phyloP scores from a whole-genome alignment of 2,329 filamentous ascomycete genomes.

The Aspergillus sp. region DNA sequence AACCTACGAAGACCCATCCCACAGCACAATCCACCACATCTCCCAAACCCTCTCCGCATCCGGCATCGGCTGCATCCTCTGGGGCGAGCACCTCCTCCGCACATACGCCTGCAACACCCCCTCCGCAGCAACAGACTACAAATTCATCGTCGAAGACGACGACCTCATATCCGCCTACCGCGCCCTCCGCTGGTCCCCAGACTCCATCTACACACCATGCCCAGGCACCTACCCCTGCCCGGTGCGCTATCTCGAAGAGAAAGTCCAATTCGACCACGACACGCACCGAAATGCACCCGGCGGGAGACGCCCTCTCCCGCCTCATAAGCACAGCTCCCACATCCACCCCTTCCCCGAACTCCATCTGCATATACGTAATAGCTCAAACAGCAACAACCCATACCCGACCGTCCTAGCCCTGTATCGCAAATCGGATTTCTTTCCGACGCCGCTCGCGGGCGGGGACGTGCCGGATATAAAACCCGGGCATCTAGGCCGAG shows the following conservation, averaged over 20 bases:
- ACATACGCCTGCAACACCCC: not conserved
- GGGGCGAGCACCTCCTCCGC: not conserved
- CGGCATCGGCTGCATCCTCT: not conserved
- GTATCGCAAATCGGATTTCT: not conserved
- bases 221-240: too few species aligned
- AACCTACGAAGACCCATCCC: not conserved
- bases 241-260: not conserved
- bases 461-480: not conserved
- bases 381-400: not conserved
- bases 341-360: not conserved
- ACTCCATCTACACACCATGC: not conserved
- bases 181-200: not conserved
- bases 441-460: not conserved
- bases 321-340: not conserved
- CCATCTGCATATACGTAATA: not conserved
- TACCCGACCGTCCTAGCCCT: not conserved
- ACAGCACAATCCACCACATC: not conserved
- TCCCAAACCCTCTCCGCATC: not conserved
- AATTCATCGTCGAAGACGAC: not conserved
- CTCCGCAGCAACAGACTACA: not conserved
- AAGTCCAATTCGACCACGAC: not conserved
- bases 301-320: too few species aligned
- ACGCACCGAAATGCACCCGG: not conserved
- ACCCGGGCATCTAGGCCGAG: not conserved
- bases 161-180: not conserved